Conservation (phyloP, 768 basidiomycete species). For the Pulveroboletus sp. region DNA sequence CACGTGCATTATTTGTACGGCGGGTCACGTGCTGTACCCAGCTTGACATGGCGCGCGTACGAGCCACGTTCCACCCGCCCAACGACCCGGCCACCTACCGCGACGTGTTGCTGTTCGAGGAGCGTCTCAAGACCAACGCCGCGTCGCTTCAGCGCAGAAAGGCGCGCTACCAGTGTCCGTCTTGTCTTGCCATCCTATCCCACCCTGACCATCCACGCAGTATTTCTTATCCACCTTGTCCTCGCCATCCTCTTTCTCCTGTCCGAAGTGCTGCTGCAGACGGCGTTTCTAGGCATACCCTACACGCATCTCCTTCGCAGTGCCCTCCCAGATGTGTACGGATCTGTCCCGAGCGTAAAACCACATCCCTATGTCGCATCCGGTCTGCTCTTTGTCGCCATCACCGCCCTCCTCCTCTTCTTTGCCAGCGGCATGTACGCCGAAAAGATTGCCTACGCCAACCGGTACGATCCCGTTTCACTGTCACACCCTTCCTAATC, state of each 20-base stretch:
- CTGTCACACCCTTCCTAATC: conserved; percentile 12
- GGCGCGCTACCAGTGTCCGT: conserved; percentile 72
- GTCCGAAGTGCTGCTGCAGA: conserved; percentile 69
- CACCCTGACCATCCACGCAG: conserved; percentile 39
- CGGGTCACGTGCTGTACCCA: conserved; percentile 28
- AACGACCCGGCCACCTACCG: conserved; percentile 79
- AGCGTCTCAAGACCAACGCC: conserved; percentile 92
- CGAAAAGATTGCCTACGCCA: conserved; percentile 95
- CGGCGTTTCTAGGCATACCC: conserved; percentile 63
- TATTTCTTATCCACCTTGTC: conserved; percentile 71
- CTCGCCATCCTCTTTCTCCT: conserved; percentile 68
- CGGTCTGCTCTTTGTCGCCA: conserved; percentile 80
- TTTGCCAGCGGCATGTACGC: conserved; percentile 96
- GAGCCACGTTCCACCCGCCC: conserved; percentile 52
- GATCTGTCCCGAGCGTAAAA: conserved; percentile 36
- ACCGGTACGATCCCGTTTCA: conserved; percentile 61
- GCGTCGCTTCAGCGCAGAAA: conserved; percentile 77
- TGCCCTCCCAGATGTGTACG: conserved; percentile 52
- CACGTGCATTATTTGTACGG: too few species aligned
- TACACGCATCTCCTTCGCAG: conserved; percentile 50
- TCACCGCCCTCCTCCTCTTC: conserved; percentile 90
- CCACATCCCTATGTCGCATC: conserved; percentile 75
- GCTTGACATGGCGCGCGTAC: conserved; percentile 17
- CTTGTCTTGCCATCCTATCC: conserved; percentile 11
- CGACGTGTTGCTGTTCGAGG: conserved; percentile 91